Evolutionary conservation across 139 green algal species (phyloP), one percentile per base, ranked within the genome.

Genomic region (Pedinophyceae sp.): DNA sequence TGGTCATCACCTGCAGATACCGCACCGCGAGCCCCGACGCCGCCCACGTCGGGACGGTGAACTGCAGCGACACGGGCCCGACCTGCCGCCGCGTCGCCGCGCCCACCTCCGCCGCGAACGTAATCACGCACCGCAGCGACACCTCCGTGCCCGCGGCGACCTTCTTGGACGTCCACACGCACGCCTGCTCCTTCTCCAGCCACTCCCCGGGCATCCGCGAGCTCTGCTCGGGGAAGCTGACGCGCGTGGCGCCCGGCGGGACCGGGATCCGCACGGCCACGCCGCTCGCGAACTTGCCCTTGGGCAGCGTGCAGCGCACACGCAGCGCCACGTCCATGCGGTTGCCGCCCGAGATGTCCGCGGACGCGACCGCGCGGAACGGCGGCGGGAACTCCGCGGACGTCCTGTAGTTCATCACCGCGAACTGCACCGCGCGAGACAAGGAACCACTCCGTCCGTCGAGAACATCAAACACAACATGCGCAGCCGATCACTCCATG

Each of bases 61-160:
- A 59, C 53, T 59, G 53, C 34, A 59, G 28, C 26, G 16, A 26
- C 26, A 59, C 39, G 26, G 53, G 53, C 6, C 53, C 53, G 38
- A 59, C 20, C 5, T 55, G 26, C 19, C 30, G 27, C 10, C 25
- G 24, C 10, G 15, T 10, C 47, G 24, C 24, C 13, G 25, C 24
- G 10, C 10, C 15, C 24, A 22, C 10, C 47, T 43, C 10, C 34
- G 13, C 34, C 13, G 34, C 34, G 34, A 43, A 13, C 10, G 34
- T 43, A 7, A 43, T 13, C 34, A 43, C 34, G 10, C 7, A 7
- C 10, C 34, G 34, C 34, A 43, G 34, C 34, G 7, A 13, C 7
- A 13, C 10, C 10, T 43, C 34, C 10, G 34, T 19, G 34, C 34
- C 34, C 34, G 10, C 34, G 34, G 34, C 34, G 10, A 43, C 34